Evolutionary conservation across 2,329 filamentous ascomycete genomes (phyloP).

Genomic region (Colletotrichum theobromicola): DNA sequence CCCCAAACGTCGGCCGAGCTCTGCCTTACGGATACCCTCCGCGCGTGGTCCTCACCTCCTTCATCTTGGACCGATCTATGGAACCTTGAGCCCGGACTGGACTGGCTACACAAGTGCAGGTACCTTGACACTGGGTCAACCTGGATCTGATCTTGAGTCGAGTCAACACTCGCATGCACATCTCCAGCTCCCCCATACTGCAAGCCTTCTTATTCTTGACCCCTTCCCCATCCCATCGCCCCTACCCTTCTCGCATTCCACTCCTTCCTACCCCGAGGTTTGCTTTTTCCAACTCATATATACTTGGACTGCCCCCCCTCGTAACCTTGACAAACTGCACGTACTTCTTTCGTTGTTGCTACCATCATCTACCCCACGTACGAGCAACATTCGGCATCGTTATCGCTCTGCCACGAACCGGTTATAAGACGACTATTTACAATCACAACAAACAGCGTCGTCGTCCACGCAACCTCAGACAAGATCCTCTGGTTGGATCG

Average conservation of each 20-base stretch:
- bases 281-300: neutral
- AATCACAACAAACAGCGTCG: constrained; percentile 8
- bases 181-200: constrained; percentile 1
- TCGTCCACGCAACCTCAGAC: neutral
- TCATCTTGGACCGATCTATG: neutral
- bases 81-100: constrained; percentile 14
- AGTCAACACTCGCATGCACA: constrained; percentile 11
- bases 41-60: neutral
- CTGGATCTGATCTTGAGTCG: constrained; percentile 17
- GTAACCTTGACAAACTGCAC: neutral
- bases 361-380: neutral
- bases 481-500: neutral
- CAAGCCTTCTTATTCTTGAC: constrained; percentile 9
- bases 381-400: neutral
- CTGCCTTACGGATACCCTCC: constrained; percentile 17
- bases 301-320: neutral
- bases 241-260: neutral
- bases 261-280: neutral
- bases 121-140: constrained; percentile 14
- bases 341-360: neutral
- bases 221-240: neutral
- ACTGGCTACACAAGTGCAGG: neutral
- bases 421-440: constrained; percentile 9
- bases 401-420: neutral
- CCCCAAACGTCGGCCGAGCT: constrained; percentile 11